Conservation (phyloP, 768 basidiomycete species). For the Tricholoma terreum region DNA sequence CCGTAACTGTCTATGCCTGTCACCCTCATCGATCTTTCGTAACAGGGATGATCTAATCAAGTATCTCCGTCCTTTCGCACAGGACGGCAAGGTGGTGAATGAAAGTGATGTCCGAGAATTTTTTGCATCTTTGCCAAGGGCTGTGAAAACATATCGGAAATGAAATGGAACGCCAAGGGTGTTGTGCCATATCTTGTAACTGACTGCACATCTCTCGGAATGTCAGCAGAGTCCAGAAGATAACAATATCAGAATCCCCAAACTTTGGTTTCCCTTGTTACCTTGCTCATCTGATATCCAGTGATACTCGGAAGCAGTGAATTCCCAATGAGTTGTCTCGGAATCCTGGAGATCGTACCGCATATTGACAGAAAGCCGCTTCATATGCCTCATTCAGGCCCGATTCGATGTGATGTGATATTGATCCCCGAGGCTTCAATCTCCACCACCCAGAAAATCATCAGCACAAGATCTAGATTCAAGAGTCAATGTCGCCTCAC, state of each 20-base stretch:
- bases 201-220: neutral
- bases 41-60: constrained; percentile 64
- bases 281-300: neutral
- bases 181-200: neutral
- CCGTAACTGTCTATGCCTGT: neutral
- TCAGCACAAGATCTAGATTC: too few species aligned
- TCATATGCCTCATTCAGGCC: too few species aligned
- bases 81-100: constrained; percentile 69
- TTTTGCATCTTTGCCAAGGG: constrained; percentile 53
- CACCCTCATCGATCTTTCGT: constrained; percentile 2
- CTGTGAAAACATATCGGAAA: constrained; percentile 24
- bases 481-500: too few species aligned
- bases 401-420: too few species aligned
- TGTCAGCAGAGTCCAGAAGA: neutral
- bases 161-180: neutral
- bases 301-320: neutral
- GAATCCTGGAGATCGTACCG: neutral
- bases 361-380: too few species aligned
- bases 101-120: constrained; percentile 69
- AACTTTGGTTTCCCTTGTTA: neutral
- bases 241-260: neutral
- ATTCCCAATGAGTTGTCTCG: neutral
- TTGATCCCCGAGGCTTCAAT: too few species aligned
- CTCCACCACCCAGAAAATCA: too few species aligned
- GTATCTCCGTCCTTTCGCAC: constrained; percentile 77